These are phyloP conservation scores for Angomonas desouzai DNA, from an alignment of 208 protist genomes.

Conservation along the genomic window DNA sequence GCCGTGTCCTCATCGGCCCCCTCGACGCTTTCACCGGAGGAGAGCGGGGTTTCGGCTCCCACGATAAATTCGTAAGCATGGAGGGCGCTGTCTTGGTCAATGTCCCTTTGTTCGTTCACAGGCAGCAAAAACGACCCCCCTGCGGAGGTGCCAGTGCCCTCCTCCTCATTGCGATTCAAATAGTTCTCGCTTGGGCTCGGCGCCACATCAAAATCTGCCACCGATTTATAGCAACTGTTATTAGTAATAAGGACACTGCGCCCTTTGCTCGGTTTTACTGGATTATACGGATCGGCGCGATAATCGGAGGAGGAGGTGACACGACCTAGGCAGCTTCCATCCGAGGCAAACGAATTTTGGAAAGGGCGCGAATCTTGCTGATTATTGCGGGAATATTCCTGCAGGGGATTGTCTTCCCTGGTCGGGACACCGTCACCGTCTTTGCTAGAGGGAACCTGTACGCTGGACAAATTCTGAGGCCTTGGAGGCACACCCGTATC, in stretches of 20 bases:
- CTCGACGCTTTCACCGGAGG: not conserved
- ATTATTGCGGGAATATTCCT: not conserved
- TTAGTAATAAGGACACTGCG: conserved; percentile 8
- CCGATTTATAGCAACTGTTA: not conserved
- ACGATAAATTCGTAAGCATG: not conserved
- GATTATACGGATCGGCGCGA: not conserved
- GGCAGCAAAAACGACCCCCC: not conserved
- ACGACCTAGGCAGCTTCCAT: not conserved
- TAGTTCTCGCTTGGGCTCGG: not conserved
- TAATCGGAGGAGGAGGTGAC: not conserved
- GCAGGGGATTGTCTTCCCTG: not conserved
- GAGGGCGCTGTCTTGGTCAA: not conserved
- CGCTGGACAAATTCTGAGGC: not conserved
- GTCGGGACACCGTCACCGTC: no score
- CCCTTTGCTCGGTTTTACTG: not conserved
- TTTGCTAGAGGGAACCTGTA: not conserved
- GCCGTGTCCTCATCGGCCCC: not conserved
- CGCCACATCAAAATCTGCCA: not conserved
- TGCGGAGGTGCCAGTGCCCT: not conserved
- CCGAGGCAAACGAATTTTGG: not conserved
- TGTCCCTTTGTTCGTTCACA: not conserved
- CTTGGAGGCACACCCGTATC: not conserved
- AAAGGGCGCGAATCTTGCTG: not conserved
- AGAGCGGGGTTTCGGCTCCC: not conserved
- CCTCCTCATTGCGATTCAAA: not conserved